Evolutionary conservation across 2,329 filamentous ascomycete species (phyloP).

Genomic region (Coleophoma crateriformis): DNA sequence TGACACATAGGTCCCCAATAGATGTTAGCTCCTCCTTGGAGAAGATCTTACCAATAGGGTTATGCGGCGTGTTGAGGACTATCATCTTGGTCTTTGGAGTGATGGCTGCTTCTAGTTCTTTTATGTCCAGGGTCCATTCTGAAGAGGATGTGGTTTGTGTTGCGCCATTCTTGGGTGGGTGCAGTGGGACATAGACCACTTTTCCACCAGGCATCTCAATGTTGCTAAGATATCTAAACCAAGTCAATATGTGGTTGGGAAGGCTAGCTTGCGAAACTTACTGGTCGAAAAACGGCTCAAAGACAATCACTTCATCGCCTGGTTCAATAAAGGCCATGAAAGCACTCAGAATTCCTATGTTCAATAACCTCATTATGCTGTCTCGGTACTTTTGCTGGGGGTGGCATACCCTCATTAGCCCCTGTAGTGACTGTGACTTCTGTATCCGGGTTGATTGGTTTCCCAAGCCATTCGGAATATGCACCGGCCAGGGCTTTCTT

Average conservation of each 20-base stretch:
- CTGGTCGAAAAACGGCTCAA: conserved; percentile 99
- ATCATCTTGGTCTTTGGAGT: conserved; percentile 93
- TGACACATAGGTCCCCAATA: conserved; percentile 6
- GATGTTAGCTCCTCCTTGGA: conserved; percentile 1
- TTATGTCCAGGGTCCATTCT: conserved; percentile 85
- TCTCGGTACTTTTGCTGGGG: not conserved
- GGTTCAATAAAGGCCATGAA: conserved; percentile 97
- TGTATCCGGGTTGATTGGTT: conserved; percentile 76
- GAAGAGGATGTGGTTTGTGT: conserved; percentile 75
- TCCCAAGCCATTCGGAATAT: conserved; percentile 84
- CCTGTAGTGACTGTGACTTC: conserved; percentile 94
- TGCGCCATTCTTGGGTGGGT: conserved; percentile 77
- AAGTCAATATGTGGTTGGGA: no score
- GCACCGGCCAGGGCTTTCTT: conserved; percentile 90
- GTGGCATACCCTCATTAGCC: conserved; percentile 64
- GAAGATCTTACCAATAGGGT: conserved; percentile 10
- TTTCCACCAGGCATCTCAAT: conserved; percentile 97
- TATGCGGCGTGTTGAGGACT: conserved; percentile 10
- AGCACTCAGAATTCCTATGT: conserved; percentile 77
- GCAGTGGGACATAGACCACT: conserved; percentile 88
- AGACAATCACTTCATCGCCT: conserved; percentile 94
- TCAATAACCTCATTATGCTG: conserved; percentile 5
- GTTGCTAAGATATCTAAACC: conserved; percentile 68
- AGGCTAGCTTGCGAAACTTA: conserved; percentile 23
- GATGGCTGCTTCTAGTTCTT: conserved; percentile 74